phyloP scores from a whole-genome alignment of 495 filamentous ascomycete genomes.

The Penicillium ochrochloron region DNA sequence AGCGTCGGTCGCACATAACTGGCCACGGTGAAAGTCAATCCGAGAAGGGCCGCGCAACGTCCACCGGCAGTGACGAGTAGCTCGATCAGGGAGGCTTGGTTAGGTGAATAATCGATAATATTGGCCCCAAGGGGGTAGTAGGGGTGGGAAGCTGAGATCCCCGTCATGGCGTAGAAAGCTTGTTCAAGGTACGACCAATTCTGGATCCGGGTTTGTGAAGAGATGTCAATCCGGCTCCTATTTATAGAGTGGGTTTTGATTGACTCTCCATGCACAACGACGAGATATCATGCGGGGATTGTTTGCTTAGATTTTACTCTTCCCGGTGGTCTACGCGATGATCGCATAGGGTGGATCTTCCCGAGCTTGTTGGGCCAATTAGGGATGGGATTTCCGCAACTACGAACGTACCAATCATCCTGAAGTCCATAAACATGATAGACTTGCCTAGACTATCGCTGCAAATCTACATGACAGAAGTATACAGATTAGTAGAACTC shows the following conservation, averaged over 20 bases:
- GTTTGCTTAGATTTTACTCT: constrained; percentile 6
- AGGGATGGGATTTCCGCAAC: not conserved
- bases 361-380: constrained; percentile 11
- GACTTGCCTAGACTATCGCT: not conserved
- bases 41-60: constrained; percentile 56
- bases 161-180: constrained; percentile 27
- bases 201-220: not conserved
- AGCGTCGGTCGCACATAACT: constrained; percentile 53
- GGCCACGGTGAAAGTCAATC: constrained; percentile 52
- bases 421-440: too few species aligned
- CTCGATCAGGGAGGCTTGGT: constrained; percentile 56
- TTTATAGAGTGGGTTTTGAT: not conserved
- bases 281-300: not conserved
- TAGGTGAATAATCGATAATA: constrained; percentile 66
- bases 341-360: constrained; percentile 17
- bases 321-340: not conserved
- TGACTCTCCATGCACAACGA: not conserved
- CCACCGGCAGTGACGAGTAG: constrained; percentile 59
- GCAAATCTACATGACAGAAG: too few species aligned
- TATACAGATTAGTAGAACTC: too few species aligned
- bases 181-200: not conserved
- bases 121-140: constrained; percentile 70
- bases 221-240: not conserved
- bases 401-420: not conserved
- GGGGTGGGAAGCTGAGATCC: constrained; percentile 53